Base-by-base conservation (phyloP, 2,329 filamentous ascomycete genomes). In the Hypoxylon sp. region DNA sequence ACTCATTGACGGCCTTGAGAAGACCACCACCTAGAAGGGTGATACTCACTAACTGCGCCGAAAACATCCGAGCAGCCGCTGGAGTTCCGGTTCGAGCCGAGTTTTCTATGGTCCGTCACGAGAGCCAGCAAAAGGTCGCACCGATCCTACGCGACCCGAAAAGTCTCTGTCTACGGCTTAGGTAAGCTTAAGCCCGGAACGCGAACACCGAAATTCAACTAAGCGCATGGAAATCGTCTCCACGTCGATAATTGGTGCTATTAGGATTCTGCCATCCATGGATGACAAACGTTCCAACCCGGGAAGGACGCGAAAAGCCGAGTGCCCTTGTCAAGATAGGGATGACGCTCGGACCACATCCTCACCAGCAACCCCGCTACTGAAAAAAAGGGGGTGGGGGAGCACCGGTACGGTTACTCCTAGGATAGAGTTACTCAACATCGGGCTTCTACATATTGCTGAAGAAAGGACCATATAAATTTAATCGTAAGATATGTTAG, bases 1-100 rank as follows among this genome's bases (percentile, higher is more conserved):
- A 22, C 37, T 24, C 33, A 54, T 26, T 54, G 14, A 42, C 11
- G 19, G n/a, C 13, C n/a, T 31, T 19, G 29, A 52, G 17, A 52
- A 35, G 14, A 35, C n/a, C 5, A 35, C n/a, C 5, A 9, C 17
- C 29, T 17, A 29, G n/a, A 35, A 52, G n/a, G 35, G 17, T 33
- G 19, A 19, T 19, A 39, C 14, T 22, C 35, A 22, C 10, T 4
- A 33, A 8, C 39, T 53, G 22, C 17, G 5, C 33, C 14, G 35
- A 37, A 8, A 31, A 9, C 6, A 31, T n/a, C 13, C 39, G n/a
- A 42, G 51, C 33, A 26, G 1, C 52, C 52, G 52, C 22, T 54
- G 52, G 52, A n/a, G 52, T 54, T 44, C 52, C 52, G 52, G 17
- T 44, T 22, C 22, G 11, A 54, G 17, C n/a, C 37, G 2, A 42